A percentile compares a stretch with the other conserved stretches of the same genome.
phyloP scores from a whole-genome alignment of 2,329 filamentous ascomycete species.

The Monilinia aucupariae region DNA sequence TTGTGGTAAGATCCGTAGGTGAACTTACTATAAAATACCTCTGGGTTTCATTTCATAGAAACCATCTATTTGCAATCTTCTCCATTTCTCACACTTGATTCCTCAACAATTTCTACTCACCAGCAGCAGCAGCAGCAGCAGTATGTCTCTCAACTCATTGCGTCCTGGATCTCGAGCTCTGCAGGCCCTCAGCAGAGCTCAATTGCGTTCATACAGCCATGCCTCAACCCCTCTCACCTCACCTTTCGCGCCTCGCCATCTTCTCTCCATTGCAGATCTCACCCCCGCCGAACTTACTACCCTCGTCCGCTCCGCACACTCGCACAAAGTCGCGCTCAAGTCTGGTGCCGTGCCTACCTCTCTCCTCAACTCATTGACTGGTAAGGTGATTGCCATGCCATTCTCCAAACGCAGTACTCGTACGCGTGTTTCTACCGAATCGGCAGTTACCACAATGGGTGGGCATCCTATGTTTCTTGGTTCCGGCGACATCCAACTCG shows the following conservation, averaged over 20 bases:
- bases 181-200: constrained; percentile 23
- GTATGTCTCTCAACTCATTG: constrained; percentile 11
- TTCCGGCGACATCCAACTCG: constrained; percentile 92
- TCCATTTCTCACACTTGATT: background rate
- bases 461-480: constrained; percentile 96
- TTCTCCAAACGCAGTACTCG: constrained; percentile 95
- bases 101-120: constrained; percentile 8
- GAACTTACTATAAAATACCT: background rate
- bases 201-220: constrained; percentile 26
- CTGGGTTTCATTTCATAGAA: background rate
- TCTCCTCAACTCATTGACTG: constrained; percentile 58
- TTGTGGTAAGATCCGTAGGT: background rate
- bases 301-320: constrained; percentile 75
- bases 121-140: too few species aligned
- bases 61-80: background rate
- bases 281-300: constrained; percentile 71
- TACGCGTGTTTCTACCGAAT: constrained; percentile 89
- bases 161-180: constrained; percentile 19
- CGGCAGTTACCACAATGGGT: constrained; percentile 79
- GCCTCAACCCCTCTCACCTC: constrained; percentile 32
- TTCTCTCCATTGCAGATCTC: constrained; percentile 87
- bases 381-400: constrained; percentile 86
- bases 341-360: constrained; percentile 54
- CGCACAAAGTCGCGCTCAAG: constrained; percentile 74
- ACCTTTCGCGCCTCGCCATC: constrained; percentile 67